These are phyloP conservation scores for Podila minutissima DNA, from an alignment of 192 early-diverging fungal genomes.

Conservation along the genomic window DNA sequence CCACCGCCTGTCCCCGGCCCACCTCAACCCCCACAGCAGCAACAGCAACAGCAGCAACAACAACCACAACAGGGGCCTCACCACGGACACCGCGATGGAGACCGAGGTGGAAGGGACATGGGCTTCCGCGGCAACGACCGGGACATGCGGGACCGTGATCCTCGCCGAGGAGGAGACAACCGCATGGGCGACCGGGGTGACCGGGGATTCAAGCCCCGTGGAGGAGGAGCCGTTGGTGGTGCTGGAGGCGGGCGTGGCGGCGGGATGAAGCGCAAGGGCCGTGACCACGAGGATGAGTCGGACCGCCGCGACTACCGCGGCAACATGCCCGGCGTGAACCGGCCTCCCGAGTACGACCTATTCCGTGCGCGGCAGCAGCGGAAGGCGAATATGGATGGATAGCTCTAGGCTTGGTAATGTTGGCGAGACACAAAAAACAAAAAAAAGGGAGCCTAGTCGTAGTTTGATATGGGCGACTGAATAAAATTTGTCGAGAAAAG, in stretches of 20 bases:
- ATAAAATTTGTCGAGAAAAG: no score
- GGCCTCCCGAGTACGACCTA: constrained; percentile 66
- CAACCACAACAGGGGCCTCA: no score
- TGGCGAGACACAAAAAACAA: neutral
- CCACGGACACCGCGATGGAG: constrained; percentile 28
- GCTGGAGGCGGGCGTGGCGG: constrained; percentile 3
- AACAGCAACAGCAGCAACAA: neutral
- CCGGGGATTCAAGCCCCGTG: constrained; percentile 43
- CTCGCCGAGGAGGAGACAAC: constrained; percentile 18
- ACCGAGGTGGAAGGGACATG: constrained; percentile 19
- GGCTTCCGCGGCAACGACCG: constrained; percentile 40
- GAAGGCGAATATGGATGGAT: constrained; percentile 43
- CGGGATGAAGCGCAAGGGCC: constrained; percentile 51
- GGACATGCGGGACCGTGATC: constrained; percentile 34
- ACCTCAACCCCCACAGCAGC: neutral
- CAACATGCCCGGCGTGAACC: constrained; percentile 58
- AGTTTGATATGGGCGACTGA: no score
- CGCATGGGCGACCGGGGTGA: constrained; percentile 27
- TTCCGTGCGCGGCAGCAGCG: constrained; percentile 61
- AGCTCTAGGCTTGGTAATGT: neutral
- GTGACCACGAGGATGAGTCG: constrained; percentile 59
- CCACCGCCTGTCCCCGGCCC: constrained; percentile 36
- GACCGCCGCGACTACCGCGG: constrained; percentile 26
- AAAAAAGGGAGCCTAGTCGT: no score
- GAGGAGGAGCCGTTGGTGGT: constrained; percentile 26